These are phyloP conservation scores for Caulochytrium protostelioides DNA, from an alignment of 371 early-diverging fungal genomes.

Conservation along the genomic window DNA sequence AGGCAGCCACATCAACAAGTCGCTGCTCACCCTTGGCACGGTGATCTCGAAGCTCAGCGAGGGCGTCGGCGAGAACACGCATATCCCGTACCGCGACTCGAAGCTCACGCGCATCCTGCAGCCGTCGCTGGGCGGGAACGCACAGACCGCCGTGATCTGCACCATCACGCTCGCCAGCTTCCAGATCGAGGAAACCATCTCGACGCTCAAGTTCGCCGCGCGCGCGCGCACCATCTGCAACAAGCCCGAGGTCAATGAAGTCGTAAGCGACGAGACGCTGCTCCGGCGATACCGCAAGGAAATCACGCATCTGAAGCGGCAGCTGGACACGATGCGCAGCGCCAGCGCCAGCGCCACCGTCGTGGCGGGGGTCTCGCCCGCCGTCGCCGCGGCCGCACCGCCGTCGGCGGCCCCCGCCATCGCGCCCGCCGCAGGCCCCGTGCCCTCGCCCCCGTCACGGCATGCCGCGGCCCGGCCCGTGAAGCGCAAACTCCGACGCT, in stretches of 20 bases:
- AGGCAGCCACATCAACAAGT: slow-evolving; percentile 41
- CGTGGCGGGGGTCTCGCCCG: too few species aligned
- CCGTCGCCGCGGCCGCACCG: too few species aligned
- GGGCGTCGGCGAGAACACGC: slow-evolving; percentile 11
- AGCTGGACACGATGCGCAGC: slow-evolving; percentile 17
- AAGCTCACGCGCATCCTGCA: slow-evolving; percentile 50
- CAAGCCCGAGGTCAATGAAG: slow-evolving; percentile 41
- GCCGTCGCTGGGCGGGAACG: slow-evolving; percentile 47
- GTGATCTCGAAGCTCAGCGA: slow-evolving; percentile 29
- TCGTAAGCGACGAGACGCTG: slow-evolving; percentile 22
- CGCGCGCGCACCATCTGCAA: slow-evolving; percentile 46
- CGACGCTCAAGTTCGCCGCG: slow-evolving; percentile 50
- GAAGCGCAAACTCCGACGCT: too few species aligned
- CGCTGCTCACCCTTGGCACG: slow-evolving; percentile 29
- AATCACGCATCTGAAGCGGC: slow-evolving; percentile 23
- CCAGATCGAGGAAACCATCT: slow-evolving; percentile 35
- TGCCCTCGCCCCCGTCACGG: too few species aligned
- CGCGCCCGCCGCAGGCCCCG: too few species aligned
- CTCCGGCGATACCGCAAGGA: slow-evolving; percentile 23
- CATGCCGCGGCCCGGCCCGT: too few species aligned
- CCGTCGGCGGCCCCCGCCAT: too few species aligned
- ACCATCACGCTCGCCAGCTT: slow-evolving; percentile 34
- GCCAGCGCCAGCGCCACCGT: too few species aligned
- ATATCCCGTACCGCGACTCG: slow-evolving; percentile 40
- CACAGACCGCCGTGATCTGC: slow-evolving; percentile 43